A percentile compares a stretch with the other conserved stretches of the same genome.
phyloP scores from a whole-genome alignment of 495 filamentous ascomycete genomes.

The Elaphomyces granulatus region DNA sequence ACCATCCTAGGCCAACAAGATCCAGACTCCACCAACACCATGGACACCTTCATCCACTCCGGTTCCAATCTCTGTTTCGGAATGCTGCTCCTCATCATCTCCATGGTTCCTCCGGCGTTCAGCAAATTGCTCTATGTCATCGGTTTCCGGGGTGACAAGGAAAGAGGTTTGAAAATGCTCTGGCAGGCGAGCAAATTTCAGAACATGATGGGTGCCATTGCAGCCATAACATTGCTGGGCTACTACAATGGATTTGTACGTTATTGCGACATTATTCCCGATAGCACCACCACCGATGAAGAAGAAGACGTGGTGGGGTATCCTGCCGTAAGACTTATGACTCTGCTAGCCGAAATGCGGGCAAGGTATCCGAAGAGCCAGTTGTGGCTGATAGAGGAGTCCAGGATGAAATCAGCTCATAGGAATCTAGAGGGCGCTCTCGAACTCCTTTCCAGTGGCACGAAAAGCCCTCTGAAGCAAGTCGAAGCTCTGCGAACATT shows the following conservation, averaged over 20 bases:
- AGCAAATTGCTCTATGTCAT: constrained; percentile 71
- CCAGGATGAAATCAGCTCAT: constrained; percentile 57
- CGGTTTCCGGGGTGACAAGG: constrained; percentile 83
- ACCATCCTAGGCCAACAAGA: constrained; percentile 25
- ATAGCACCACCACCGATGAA: constrained; percentile 34
- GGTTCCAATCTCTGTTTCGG: constrained; percentile 84
- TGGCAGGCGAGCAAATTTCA: constrained; percentile 83
- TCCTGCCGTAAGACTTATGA: constrained; percentile 52
- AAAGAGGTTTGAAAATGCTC: constrained; percentile 67
- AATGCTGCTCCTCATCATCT: constrained; percentile 67
- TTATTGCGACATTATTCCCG: constrained; percentile 75
- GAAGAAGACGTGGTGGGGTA: constrained; percentile 46
- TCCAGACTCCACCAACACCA: constrained; percentile 36
- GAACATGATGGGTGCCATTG: constrained; percentile 85
- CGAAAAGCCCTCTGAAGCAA: constrained; percentile 68
- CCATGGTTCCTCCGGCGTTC: constrained; percentile 84
- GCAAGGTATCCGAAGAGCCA: constrained; percentile 63
- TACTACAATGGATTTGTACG: constrained; percentile 81
- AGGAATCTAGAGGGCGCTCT: constrained; percentile 55
- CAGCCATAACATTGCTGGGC: constrained; percentile 62
- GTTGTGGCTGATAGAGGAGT: constrained; percentile 85
- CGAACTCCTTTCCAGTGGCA: constrained; percentile 39
- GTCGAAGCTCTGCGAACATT: constrained; percentile 68
- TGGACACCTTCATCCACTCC: constrained; percentile 79
- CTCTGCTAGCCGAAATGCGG: constrained; percentile 61